A percentile compares a stretch with the other conserved stretches of the same genome.
These are phyloP conservation scores for Catunica adiposa DNA, from an alignment of 2,329 filamentous ascomycete genomes.

Conservation along the genomic window DNA sequence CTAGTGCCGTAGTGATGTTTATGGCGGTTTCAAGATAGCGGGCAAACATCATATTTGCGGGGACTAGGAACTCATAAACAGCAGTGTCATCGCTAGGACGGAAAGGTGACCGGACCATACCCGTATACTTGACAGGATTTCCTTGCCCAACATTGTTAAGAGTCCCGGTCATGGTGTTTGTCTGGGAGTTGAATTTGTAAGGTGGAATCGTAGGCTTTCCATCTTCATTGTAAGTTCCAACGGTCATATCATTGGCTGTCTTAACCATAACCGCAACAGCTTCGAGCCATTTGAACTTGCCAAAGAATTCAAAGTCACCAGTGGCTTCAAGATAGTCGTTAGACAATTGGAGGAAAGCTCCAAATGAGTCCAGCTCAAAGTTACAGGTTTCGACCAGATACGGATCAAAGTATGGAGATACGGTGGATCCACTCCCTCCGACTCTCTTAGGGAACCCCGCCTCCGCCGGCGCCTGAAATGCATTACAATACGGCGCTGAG, in stretches of 20 bases:
- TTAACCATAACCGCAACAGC: slow-evolving; percentile 55
- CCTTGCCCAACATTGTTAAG: slow-evolving; percentile 41
- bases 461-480: slow-evolving; percentile 71
- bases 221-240: slow-evolving; percentile 53
- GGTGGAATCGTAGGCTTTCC: slow-evolving; percentile 37
- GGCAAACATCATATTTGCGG: slow-evolving; percentile 74
- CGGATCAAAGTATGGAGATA: slow-evolving; percentile 16
- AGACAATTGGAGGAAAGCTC: slow-evolving; percentile 66
- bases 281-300: slow-evolving; percentile 52
- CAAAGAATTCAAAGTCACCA: slow-evolving; percentile 50
- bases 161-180: slow-evolving; percentile 29
- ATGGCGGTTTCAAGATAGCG: slow-evolving; percentile 38
- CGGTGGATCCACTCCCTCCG: slow-evolving; percentile 14
- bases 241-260: slow-evolving; percentile 52
- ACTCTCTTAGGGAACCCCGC: slow-evolving; percentile 41
- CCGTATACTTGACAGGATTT: slow-evolving; percentile 61
- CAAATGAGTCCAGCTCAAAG: slow-evolving; percentile 79
- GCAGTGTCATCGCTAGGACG: slow-evolving; percentile 80
- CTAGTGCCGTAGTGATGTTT: slow-evolving; percentile 33
- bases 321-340: slow-evolving; percentile 62
- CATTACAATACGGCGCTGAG: slow-evolving; percentile 68
- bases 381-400: slow-evolving; percentile 64
- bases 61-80: slow-evolving; percentile 73
- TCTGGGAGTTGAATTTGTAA: slow-evolving; percentile 64
- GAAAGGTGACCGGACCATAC: slow-evolving; percentile 74